These are phyloP conservation scores for Larix sibirica DNA, from an alignment of 83 land plant species.

Conservation along the genomic window DNA sequence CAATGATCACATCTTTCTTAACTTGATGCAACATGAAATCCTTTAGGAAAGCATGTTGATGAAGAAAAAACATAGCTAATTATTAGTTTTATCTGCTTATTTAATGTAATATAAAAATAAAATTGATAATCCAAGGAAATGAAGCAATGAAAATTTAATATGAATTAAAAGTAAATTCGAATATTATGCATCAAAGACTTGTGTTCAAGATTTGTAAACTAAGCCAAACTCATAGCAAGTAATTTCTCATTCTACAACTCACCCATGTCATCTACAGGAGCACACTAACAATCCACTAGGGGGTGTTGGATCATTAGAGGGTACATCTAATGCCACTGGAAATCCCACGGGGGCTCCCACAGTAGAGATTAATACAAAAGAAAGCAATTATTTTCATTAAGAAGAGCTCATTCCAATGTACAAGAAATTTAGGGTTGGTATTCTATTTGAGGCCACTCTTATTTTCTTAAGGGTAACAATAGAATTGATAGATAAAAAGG, in stretches of 20 bases:
- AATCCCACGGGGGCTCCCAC: too few relatives aligned
- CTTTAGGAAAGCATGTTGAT: conserved; percentile 95
- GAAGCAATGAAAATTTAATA: not conserved
- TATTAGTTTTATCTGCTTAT: not conserved
- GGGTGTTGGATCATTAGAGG: too few relatives aligned
- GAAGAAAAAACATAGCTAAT: not conserved
- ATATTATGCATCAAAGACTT: not conserved
- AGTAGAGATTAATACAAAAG: too few relatives aligned
- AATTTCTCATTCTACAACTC: not conserved
- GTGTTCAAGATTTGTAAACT: not conserved
- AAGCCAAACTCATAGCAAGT: not conserved
- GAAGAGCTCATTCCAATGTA: too few relatives aligned
- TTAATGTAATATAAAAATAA: not conserved
- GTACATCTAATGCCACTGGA: too few relatives aligned
- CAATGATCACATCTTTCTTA: conserved; percentile 96
- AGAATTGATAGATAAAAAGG: too few relatives aligned
- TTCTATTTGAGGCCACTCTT: too few relatives aligned
- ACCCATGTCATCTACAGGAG: not conserved
- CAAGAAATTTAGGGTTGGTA: too few relatives aligned
- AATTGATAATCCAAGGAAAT: not conserved
- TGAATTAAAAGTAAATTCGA: not conserved
- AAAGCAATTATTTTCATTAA: too few relatives aligned
- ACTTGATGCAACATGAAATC: conserved; percentile 97
- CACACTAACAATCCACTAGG: too few relatives aligned
- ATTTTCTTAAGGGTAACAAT: too few relatives aligned